These are phyloP conservation scores for Oryza brachyantha DNA, from an alignment of 176 grass and related monocot genomes.

Conservation along the genomic window DNA sequence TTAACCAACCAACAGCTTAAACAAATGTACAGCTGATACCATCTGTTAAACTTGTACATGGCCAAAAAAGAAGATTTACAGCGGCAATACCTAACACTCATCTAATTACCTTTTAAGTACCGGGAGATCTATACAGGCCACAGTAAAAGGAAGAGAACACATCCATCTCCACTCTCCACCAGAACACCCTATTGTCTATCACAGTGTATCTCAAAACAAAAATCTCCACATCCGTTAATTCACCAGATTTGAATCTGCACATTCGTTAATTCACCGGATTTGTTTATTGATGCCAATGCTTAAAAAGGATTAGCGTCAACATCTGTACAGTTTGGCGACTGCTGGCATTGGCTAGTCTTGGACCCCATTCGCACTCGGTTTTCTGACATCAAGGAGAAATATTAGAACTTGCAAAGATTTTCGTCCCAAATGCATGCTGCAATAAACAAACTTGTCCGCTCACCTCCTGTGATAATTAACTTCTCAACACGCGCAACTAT, in stretches of 20 bases:
- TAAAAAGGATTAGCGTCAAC: slow-evolving; percentile 22
- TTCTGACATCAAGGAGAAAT: slow-evolving; percentile 14
- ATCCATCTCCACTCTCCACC: slow-evolving; percentile 14
- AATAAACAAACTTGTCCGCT: background rate
- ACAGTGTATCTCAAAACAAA: slow-evolving; percentile 1
- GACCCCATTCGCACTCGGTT: slow-evolving; percentile 36
- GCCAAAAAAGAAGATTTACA: slow-evolving; percentile 51
- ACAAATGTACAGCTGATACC: slow-evolving; percentile 51
- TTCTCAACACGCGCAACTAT: slow-evolving; percentile 94
- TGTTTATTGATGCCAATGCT: background rate
- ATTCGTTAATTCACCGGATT: background rate
- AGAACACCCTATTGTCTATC: slow-evolving; percentile 1
- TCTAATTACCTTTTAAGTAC: slow-evolving; percentile 14
- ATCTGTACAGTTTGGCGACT: slow-evolving; percentile 15
- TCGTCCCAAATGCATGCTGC: background rate
- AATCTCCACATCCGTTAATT: background rate
- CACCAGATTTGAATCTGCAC: background rate
- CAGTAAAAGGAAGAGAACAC: background rate
- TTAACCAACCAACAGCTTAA: background rate
- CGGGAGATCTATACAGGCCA: slow-evolving; percentile 31
- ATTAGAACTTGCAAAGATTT: background rate
- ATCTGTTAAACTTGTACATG: slow-evolving; percentile 39
- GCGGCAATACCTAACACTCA: slow-evolving; percentile 29
- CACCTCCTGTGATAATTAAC: slow-evolving; percentile 87
- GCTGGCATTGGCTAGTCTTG: slow-evolving; percentile 10